Conservation (phyloP, 306 rosid genomes). For the Arachis stenosperma region DNA sequence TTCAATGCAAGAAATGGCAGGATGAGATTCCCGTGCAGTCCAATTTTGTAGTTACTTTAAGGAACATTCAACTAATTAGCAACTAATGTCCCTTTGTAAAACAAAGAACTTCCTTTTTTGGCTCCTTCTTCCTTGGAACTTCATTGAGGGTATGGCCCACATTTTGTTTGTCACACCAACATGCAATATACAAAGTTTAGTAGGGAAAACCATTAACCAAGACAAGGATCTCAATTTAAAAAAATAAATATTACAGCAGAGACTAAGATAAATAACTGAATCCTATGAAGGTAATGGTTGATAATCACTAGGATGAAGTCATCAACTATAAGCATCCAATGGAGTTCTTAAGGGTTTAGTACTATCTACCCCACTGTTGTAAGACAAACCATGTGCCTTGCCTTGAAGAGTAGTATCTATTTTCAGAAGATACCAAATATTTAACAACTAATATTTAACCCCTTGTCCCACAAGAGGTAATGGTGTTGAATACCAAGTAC, state of each 20-base stretch:
- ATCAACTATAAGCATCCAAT: neutral
- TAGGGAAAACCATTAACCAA: constrained; percentile 27
- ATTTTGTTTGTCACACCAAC: constrained; percentile 9
- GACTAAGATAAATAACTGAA: constrained; percentile 27
- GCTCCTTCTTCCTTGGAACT: constrained; percentile 7
- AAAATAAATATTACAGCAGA: constrained; percentile 26
- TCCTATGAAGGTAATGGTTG: constrained; percentile 30
- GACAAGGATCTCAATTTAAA: constrained; percentile 38
- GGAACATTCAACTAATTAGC: constrained; percentile 41
- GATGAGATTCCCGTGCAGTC: constrained; percentile 1
- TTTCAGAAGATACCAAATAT: constrained; percentile 41
- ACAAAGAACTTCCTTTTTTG: constrained; percentile 37
- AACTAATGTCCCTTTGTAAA: constrained; percentile 39
- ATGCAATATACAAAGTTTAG: constrained; percentile 28
- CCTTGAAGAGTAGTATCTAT: constrained; percentile 42
- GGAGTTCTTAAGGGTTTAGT: constrained; percentile 21
- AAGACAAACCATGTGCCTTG: constrained; percentile 44
- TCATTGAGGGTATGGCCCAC: constrained; percentile 40
- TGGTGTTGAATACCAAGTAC: neutral
- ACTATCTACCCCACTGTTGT: constrained; percentile 32
- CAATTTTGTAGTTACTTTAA: constrained; percentile 31
- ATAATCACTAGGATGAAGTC: constrained; percentile 34
- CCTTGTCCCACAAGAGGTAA: neutral
- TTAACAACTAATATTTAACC: neutral
- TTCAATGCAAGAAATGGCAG: constrained; percentile 10